Evolutionary conservation across 306 rosid genomes (phyloP).

Genomic region (Leucaena leucocephala): DNA sequence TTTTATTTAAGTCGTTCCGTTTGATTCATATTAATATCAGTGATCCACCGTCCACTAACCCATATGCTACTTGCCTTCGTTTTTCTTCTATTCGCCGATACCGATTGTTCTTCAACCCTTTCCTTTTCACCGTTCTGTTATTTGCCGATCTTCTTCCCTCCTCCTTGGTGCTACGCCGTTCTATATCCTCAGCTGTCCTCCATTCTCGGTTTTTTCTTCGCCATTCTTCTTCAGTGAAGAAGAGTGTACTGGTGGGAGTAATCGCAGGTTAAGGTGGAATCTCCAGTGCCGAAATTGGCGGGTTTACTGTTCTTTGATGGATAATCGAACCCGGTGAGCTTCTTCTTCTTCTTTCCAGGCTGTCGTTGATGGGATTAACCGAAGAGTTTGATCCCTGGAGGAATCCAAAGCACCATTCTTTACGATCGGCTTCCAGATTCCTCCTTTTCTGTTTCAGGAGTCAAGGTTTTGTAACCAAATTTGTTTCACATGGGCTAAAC

Average conservation of each 20-base stretch:
- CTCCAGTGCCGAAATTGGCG: neutral
- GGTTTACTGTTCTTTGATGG: neutral
- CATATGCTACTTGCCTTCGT: neutral
- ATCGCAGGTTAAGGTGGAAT: neutral
- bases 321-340: neutral
- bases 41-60: neutral
- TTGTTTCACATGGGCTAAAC: constrained; percentile 36
- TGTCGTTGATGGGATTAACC: constrained; percentile 28
- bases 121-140: neutral
- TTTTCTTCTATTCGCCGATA: neutral
- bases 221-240: neutral
- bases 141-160: neutral
- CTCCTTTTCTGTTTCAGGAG: constrained; percentile 10
- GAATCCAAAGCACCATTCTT: constrained; percentile 9
- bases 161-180: neutral
- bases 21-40: neutral
- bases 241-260: neutral
- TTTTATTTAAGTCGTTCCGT: neutral
- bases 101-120: neutral
- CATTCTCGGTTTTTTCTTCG: neutral
- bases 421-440: constrained; percentile 20
- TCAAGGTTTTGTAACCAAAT: constrained; percentile 29
- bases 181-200: neutral
- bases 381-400: constrained; percentile 28
- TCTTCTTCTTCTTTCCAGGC: neutral